Percentiles rank a stretch among this genome's conserved stretches.
Conservation (phyloP, 2,329 filamentous ascomycete genomes). For the Zopfia rhizophila region DNA sequence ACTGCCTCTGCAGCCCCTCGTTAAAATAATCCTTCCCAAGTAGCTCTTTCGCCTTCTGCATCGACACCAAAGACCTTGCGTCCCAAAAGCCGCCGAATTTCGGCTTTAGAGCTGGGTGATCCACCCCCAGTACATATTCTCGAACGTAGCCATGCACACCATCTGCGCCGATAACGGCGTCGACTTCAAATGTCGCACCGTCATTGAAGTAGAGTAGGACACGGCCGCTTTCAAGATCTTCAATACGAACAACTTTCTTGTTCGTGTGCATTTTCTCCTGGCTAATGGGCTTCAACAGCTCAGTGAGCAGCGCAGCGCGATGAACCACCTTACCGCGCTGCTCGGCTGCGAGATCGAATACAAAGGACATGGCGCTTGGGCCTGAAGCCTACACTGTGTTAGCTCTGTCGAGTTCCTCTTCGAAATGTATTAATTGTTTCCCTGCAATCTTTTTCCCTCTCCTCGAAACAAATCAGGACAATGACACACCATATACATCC, state of each 20-base stretch:
- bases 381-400: conserved; percentile 5
- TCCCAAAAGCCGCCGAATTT: conserved; percentile 21
- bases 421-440: too few relatives aligned
- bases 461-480: conserved; percentile 27
- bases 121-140: conserved; percentile 18
- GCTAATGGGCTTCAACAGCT: conserved; percentile 18
- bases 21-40: conserved; percentile 19
- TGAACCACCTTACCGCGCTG: conserved; percentile 22
- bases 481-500: conserved; percentile 14
- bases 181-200: conserved; percentile 38
- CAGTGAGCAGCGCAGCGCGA: conserved; percentile 20
- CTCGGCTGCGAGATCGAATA: conserved; percentile 20
- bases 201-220: conserved; percentile 57
- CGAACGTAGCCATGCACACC: conserved; percentile 23
- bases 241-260: conserved; percentile 14
- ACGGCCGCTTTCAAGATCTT: conserved; percentile 1
- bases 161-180: conserved; percentile 46
- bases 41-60: conserved; percentile 21
- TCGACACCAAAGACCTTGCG: conserved; percentile 17
- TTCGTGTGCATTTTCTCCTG: conserved; percentile 10
- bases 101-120: conserved; percentile 16
- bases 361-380: conserved; percentile 2
- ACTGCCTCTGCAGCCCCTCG: conserved; percentile 23
- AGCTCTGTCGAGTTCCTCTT: neutral
- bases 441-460: too few relatives aligned